Base-by-base conservation (phyloP, 225 moss, liverwort and hornwort genomes). In the Ulota crispa region DNA sequence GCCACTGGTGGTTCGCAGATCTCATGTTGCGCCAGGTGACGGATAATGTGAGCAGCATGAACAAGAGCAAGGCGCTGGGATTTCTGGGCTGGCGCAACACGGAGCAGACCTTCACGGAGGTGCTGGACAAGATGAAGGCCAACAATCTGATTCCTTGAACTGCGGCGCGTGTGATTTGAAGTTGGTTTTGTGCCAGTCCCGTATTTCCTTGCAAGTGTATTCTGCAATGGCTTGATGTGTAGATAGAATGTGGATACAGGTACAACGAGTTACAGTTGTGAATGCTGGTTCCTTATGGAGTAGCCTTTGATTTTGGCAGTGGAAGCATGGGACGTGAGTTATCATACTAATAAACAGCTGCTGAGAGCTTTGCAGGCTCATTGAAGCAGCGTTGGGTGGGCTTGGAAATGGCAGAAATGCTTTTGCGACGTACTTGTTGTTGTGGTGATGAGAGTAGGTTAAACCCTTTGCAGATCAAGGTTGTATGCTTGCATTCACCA, bases 1-100 rank as follows among this genome's bases (percentile, higher is more conserved):
- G 71, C 2, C 90, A 92, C 11, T 90, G 87, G 83, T 90, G 92
- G 90, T 92, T 90, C 54, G 87, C 65, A 15, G 90, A 92, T 79
- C 20, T 83, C 19, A 0, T 75, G 8, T 56, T 89, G 28, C 78
- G 83, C 73, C 55, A 72, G 34, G 61, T 5, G 6, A 26, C 26
- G 9, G 80, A 93, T 16, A 70, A 64, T 31, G 79, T 92, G 72
- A 67, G 78, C 80, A 87, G 90, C 80, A 85, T 86, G 82, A 82
- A 82, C 82, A 82, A 82, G 82, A 91, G 89, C 79, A 87, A 82
- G 66, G 86, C 87, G 72, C 83, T 81, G 28, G 94, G 92, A 15
- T 94, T 92, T 34, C 24, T 85, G 16, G 86, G 84, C 41, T 92
- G 86, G 72, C 80, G 92, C 24, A 57, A 94, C 70, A 85, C 89